Evolutionary conservation across 768 basidiomycete genomes (phyloP), one percentile per base, ranked within the genome.

Genomic region (Tylopilus balloui): DNA sequence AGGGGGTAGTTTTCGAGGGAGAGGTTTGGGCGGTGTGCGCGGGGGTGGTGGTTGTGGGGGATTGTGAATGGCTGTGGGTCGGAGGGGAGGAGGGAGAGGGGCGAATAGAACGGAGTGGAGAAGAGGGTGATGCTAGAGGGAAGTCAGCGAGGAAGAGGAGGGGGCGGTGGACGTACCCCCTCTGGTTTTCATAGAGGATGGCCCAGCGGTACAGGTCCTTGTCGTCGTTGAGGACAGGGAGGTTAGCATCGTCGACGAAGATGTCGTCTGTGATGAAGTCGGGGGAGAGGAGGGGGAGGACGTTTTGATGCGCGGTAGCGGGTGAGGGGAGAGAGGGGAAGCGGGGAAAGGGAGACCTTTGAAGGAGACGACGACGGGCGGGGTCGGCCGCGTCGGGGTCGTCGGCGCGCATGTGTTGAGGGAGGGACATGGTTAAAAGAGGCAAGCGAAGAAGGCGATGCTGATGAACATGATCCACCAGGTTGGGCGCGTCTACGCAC

Each of bases 161-260:
- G 34, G 31, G 32, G 2, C 12, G 10, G 35, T 9, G 17, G 50
- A 71, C 73, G 27, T 53, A 86, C 88, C 88, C 88, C 61, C 88
- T 73, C 67, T 92, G 88, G 60, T 91, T 89, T 68, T 92, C 88
- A 52, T 88, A 88, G 10, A 91, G 59, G 10, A 86, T 64, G 7
- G 86, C 88, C 88, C 88, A 92, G 64, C 77, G 76, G 62, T 85
- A 91, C 12, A 74, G 66, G 59, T 86, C 81, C 47, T 66, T 63
- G 53, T 71, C 67, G 17, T 71, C 59, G 2, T 43, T 62, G 55
- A 25, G 64, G 53, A 23, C 50, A 12, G 63, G 32, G 59, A 60
- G 47, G 47, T 29, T 47, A 23, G 47, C 21, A 9, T 55, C 47
- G 46, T 72, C 65, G 21, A 77, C 57, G 46, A 39, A 58, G 31